A percentile compares a stretch with the other conserved stretches of the same genome.
Conservation (phyloP, 139 green algal genomes). For the Dunaliella primolecta region DNA sequence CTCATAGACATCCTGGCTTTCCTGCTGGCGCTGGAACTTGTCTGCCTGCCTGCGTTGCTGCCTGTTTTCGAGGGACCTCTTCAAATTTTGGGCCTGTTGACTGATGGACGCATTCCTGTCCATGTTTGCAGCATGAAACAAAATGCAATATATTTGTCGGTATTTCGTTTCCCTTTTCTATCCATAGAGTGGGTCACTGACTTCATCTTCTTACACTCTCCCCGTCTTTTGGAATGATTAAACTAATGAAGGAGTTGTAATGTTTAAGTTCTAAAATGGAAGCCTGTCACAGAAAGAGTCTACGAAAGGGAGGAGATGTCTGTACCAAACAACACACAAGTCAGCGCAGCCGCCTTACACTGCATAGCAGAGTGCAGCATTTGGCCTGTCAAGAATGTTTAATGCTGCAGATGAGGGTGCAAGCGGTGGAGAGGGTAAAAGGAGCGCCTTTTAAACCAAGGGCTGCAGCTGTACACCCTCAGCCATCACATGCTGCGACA, state of each 20-base stretch:
- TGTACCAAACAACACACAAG: no score
- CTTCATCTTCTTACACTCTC: neutral
- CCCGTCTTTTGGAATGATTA: neutral
- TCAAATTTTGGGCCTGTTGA: neutral
- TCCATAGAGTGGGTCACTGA: neutral
- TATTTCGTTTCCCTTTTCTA: neutral
- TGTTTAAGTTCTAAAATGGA: no score
- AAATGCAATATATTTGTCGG: neutral
- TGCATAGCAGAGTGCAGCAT: no score
- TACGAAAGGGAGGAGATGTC: no score
- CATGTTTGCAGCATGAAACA: neutral
- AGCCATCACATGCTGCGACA: no score
- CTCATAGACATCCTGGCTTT: neutral
- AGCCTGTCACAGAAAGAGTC: no score
- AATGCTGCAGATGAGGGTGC: no score
- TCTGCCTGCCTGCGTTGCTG: neutral
- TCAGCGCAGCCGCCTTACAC: no score
- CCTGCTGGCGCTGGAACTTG: neutral
- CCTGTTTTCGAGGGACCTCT: conserved; percentile 2
- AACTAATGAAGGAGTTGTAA: neutral
- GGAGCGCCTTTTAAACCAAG: no score
- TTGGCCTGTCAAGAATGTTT: no score
- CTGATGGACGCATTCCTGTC: neutral
- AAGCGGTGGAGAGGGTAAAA: no score
- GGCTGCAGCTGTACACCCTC: no score